Evolutionary conservation across 2,329 filamentous ascomycete species (phyloP).

Genomic region (Sporothrix phasma): DNA sequence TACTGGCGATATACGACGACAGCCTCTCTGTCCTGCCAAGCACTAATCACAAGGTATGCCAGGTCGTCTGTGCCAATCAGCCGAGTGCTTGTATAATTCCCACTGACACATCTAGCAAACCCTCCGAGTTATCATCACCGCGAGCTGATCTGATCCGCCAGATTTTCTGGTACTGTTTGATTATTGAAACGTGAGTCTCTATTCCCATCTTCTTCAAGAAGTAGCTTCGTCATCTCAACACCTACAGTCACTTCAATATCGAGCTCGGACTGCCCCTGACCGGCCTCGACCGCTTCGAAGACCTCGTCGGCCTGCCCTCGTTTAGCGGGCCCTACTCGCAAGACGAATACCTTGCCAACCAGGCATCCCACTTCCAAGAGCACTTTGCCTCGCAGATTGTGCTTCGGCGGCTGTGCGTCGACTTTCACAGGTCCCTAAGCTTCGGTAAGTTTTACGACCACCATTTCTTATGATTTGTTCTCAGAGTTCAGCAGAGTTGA

Average conservation of each 20-base stretch:
- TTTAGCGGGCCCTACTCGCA: slow-evolving; percentile 40
- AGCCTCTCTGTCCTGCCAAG: slow-evolving; percentile 48
- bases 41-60: slow-evolving; percentile 42
- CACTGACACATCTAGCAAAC: slow-evolving; percentile 23
- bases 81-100: neutral
- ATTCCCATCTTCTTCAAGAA: neutral
- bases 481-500: neutral
- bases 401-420: slow-evolving; percentile 41
- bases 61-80: too few relatives aligned
- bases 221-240: too few relatives aligned
- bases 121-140: slow-evolving; percentile 36
- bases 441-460: neutral
- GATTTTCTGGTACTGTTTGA: slow-evolving; percentile 47
- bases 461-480: neutral
- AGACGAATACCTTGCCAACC: slow-evolving; percentile 38
- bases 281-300: slow-evolving; percentile 43
- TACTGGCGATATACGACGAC: slow-evolving; percentile 49
- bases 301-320: slow-evolving; percentile 43
- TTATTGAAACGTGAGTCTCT: slow-evolving; percentile 40
- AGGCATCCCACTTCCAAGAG: slow-evolving; percentile 44
- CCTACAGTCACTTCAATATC: slow-evolving; percentile 33
- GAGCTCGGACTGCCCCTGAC: slow-evolving; percentile 49
- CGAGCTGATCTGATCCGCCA: slow-evolving; percentile 43
- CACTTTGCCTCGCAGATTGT: slow-evolving; percentile 52
- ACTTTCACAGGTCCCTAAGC: slow-evolving; percentile 32